Conservation (phyloP, 352 stramenopile species). For the Blastocystis sp. region DNA sequence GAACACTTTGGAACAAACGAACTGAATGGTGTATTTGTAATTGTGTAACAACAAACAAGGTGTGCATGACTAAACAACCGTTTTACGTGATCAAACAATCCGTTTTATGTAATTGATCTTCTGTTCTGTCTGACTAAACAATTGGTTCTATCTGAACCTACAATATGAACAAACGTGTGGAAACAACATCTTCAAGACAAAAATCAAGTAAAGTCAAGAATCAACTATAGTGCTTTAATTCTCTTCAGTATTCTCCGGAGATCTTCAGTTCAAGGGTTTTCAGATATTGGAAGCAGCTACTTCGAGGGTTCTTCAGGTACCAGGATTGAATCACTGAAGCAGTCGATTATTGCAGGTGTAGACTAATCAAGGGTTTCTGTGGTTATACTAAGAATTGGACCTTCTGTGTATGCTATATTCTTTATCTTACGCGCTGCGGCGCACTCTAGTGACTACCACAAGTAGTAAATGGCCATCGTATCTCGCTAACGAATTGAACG, state of each 20-base stretch:
- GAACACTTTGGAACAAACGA: neutral
- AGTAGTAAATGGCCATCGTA: neutral
- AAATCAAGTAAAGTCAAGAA: neutral
- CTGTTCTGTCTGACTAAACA: too few species aligned
- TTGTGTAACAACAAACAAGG: neutral
- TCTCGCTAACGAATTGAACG: neutral
- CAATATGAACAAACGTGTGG: neutral
- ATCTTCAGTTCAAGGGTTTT: too few species aligned
- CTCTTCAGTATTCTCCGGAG: too few species aligned
- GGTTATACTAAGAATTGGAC: neutral
- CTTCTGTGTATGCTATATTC: conserved; percentile 23
- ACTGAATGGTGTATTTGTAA: neutral
- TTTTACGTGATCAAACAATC: too few species aligned
- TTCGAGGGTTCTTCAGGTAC: too few species aligned
- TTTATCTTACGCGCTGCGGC: conserved; percentile 38
- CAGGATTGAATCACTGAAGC: too few species aligned
- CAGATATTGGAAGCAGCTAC: too few species aligned
- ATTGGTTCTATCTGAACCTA: too few species aligned
- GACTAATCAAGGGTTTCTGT: neutral
- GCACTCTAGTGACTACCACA: conserved; percentile 16
- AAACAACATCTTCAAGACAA: neutral
- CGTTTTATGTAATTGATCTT: too few species aligned
- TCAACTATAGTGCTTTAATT: too few species aligned
- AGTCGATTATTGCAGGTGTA: too few species aligned
- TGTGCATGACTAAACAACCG: too few species aligned